Percentiles rank a stretch among this genome's conserved stretches.
Conservation (phyloP, 176 grass and related monocot genomes). For the Paspalum vaginatum region DNA sequence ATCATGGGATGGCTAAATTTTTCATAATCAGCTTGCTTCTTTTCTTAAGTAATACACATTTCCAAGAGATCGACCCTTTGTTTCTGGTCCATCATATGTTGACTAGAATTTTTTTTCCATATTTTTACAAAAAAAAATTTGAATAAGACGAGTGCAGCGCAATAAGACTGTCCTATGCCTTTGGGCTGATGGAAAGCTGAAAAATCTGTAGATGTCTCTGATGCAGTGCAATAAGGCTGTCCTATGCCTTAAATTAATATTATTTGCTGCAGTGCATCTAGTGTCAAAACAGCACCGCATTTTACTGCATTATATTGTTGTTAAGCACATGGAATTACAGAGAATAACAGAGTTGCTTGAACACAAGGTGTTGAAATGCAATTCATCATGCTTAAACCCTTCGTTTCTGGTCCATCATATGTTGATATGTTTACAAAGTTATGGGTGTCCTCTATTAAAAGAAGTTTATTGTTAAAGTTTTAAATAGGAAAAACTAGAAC, state of each 20-base stretch:
- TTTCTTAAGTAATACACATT: neutral
- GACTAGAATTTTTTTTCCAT: no score
- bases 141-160: no score
- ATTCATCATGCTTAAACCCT: neutral
- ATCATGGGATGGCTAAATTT: neutral
- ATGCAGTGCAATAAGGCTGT: neutral
- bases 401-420: neutral
- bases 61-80: neutral
- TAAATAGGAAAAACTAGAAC: neutral
- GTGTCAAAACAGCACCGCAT: neutral
- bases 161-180: no score
- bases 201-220: neutral
- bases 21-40: neutral
- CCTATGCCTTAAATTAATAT: neutral
- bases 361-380: neutral
- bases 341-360: neutral
- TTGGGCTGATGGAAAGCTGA: constrained; percentile 2
- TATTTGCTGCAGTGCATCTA: neutral
- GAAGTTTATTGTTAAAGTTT: neutral
- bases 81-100: neutral
- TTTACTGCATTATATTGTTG: neutral
- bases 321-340: neutral
- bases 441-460: neutral
- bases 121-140: no score
- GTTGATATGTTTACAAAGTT: constrained; percentile 16